Conservation (phyloP, 495 filamentous ascomycete genomes). For the Thozetella sp. region DNA sequence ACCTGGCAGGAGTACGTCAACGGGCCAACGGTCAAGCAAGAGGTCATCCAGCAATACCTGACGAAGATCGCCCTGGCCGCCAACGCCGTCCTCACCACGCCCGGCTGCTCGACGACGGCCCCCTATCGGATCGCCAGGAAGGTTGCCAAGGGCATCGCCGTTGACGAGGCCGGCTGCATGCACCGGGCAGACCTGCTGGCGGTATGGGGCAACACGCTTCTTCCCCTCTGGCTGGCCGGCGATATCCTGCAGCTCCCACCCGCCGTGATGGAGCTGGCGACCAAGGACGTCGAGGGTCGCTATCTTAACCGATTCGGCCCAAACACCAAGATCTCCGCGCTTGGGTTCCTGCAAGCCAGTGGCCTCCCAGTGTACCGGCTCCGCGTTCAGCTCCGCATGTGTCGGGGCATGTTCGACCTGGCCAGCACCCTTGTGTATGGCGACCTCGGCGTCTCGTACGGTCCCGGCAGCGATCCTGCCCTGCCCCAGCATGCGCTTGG, state of each 20-base stretch:
- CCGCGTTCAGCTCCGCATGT: constrained; percentile 12
- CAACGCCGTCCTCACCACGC: constrained; percentile 9
- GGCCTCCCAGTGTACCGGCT: constrained; percentile 14
- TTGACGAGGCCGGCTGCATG: constrained; percentile 15
- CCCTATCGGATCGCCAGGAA: constrained; percentile 1
- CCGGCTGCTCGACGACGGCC: neutral
- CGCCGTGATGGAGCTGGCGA: constrained; percentile 2
- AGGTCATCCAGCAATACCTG: neutral
- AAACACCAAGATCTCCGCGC: constrained; percentile 9
- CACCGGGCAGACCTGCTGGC: constrained; percentile 7
- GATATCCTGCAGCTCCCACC: constrained; percentile 9
- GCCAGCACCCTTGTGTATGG: constrained; percentile 1
- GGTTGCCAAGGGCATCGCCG: constrained; percentile 16
- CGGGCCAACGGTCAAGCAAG: neutral
- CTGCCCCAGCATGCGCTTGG: neutral
- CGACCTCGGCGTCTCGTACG: constrained; percentile 10
- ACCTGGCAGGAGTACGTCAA: constrained; percentile 8
- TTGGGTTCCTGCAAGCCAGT: constrained; percentile 4
- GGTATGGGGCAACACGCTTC: constrained; percentile 16
- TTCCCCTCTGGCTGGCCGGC: constrained; percentile 9
- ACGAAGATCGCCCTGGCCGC: neutral
- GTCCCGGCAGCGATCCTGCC: neutral
- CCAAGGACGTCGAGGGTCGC: neutral
- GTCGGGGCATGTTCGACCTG: constrained; percentile 12
- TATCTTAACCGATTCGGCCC: constrained; percentile 4